Percentiles rank a stretch among this genome's conserved stretches.
Conservation (phyloP, 1,284 basidiomycete species). For the Ustilago trichophora region DNA sequence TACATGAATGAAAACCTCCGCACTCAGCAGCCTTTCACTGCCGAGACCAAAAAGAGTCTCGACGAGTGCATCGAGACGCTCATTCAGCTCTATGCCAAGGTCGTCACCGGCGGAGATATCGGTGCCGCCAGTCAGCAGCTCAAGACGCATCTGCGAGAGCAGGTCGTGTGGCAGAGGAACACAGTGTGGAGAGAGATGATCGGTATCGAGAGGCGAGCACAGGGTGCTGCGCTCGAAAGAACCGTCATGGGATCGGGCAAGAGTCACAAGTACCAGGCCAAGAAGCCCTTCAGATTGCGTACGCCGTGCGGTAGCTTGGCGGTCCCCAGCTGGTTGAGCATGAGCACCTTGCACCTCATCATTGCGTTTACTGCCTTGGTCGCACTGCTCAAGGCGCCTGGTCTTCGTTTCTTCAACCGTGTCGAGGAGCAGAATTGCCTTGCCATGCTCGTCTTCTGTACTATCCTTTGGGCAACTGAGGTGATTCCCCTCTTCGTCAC, state of each 20-base stretch:
- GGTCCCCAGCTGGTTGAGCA: slow-evolving; percentile 57
- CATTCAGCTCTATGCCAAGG: slow-evolving; percentile 82
- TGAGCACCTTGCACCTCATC: slow-evolving; percentile 61
- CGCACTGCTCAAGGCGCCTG: slow-evolving; percentile 60
- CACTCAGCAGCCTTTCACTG: slow-evolving; percentile 62
- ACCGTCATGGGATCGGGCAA: slow-evolving; percentile 52
- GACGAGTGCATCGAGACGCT: slow-evolving; percentile 75
- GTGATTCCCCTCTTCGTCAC: slow-evolving; percentile 97
- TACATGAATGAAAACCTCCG: slow-evolving; percentile 84
- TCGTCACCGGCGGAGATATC: slow-evolving; percentile 81
- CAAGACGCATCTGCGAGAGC: slow-evolving; percentile 84
- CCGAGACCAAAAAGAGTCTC: slow-evolving; percentile 73
- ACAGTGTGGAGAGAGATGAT: slow-evolving; percentile 99
- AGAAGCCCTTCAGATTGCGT: slow-evolving; percentile 48
- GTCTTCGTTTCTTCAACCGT: slow-evolving; percentile 69
- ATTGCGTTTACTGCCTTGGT: slow-evolving; percentile 56
- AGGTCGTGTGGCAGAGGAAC: slow-evolving; percentile 90
- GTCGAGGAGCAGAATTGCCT: slow-evolving; percentile 89
- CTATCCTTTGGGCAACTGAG: slow-evolving; percentile 95
- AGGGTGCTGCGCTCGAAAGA: slow-evolving; percentile 63
- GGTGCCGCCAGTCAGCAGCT: slow-evolving; percentile 81
- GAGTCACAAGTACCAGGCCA: slow-evolving; percentile 35
- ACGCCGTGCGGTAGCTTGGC: slow-evolving; percentile 52
- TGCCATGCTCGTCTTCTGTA: slow-evolving; percentile 88
- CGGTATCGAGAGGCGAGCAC: slow-evolving; percentile 75